Base-by-base conservation (phyloP, 352 stramenopile genomes). In the Hyaloperonospora brassicae region DNA sequence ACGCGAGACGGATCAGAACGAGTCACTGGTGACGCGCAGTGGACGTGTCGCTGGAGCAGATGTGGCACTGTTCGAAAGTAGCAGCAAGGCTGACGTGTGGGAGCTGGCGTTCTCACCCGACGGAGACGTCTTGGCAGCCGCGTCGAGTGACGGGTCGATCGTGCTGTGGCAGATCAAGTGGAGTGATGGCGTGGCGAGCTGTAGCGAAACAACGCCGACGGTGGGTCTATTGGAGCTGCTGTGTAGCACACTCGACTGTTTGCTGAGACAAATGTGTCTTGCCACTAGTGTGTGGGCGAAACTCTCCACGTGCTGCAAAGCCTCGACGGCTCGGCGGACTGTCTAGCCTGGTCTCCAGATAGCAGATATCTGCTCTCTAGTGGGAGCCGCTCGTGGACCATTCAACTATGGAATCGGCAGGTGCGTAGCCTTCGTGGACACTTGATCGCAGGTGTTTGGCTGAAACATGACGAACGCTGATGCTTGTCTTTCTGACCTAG, bases 81-180 rank as follows among this genome's bases (percentile, higher is more conserved):
- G 86, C 53, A 74, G 55, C 10, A 46, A 62, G 9, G 25, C 9
- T 7, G 66, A 89, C 34, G 73, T 92, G n/a, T 70, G 70, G 52
- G 73, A 87, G 36, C 44, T 95, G 12, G 64, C 68, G 3, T 96
- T 96, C 49, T 89, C 84, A 5, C 85, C 86, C 0, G 58, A 93
- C 54, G 87, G 86, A 24, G 51, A 72, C 11, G 73, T 79, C 30
- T 59, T 96, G 51, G 85, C 86, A 14, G 94, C 84, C 1, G 79
- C 79, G 3, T 87, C 79, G 5, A 84, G 83, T 17, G 80, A 93
- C 34, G 84, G 79, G 1, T 78, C 70, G 10, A 74, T 96, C 11
- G 61, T 96, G 9, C 57, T 95, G 10, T 95, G 83, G 78, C 55
- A 75, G 30, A 52, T 88, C 9, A 52, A 47, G 10, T 68, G 74